These are phyloP conservation scores for Gymnopus androsaceus DNA, from an alignment of 1,284 basidiomycete genomes.

Conservation along the genomic window DNA sequence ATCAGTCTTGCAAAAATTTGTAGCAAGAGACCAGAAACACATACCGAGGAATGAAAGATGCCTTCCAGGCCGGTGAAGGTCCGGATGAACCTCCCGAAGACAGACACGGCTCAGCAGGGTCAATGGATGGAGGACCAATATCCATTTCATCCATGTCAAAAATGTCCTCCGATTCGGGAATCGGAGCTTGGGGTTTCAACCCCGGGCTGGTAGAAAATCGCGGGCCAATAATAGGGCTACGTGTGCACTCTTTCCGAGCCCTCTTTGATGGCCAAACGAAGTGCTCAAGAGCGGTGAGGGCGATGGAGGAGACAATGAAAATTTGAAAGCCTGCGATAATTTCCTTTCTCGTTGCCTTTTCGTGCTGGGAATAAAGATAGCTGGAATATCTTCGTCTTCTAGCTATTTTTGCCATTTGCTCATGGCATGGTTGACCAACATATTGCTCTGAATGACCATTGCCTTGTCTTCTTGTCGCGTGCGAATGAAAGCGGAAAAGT, in stretches of 20 bases:
- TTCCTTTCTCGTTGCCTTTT: conserved; percentile 34
- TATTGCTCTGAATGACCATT: conserved; percentile 62
- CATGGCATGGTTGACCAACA: conserved; percentile 61
- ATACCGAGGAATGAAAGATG: conserved; percentile 42
- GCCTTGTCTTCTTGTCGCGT: conserved; percentile 68
- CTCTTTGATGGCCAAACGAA: conserved; percentile 27
- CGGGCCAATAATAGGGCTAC: conserved; percentile 7
- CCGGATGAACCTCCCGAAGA: conserved; percentile 4
- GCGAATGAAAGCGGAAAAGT: conserved; percentile 66
- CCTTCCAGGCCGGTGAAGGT: conserved; percentile 38
- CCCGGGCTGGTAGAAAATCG: background rate
- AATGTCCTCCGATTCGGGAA: conserved; percentile 45
- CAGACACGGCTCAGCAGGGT: background rate
- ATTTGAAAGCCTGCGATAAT: conserved; percentile 39
- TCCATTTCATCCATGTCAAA: conserved; percentile 68
- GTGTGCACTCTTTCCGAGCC: conserved; percentile 31
- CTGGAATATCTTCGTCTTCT: conserved; percentile 79
- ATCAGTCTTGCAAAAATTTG: conserved; percentile 7
- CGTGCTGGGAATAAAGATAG: conserved; percentile 50
- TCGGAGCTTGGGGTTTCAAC: conserved; percentile 11
- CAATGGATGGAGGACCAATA: conserved; percentile 10
- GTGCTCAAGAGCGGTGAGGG: conserved; percentile 29
- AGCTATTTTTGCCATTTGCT: conserved; percentile 77
- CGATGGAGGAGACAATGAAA: conserved; percentile 46
- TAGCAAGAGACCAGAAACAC: conserved; percentile 25